Conservation (phyloP, 1,139 yeast genomes). For the Suzukiozyma palmioleophila region DNA sequence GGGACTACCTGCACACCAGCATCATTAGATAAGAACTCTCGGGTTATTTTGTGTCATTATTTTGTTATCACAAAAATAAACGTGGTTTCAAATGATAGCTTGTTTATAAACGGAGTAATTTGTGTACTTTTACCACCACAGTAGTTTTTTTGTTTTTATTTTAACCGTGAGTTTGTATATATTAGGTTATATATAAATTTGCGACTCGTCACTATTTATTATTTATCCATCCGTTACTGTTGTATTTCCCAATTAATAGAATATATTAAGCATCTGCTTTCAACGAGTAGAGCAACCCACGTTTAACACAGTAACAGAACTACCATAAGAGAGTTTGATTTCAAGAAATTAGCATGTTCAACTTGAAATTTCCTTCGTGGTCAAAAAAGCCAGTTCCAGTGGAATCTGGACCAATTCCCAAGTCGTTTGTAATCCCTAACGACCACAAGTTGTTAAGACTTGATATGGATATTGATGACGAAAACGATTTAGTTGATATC, state of each 20-base stretch:
- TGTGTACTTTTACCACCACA: neutral
- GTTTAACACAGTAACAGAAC: too few species aligned
- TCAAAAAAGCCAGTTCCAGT: slow-evolving; percentile 1
- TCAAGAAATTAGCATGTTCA: neutral
- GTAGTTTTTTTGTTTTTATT: neutral
- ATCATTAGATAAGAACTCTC: too few species aligned
- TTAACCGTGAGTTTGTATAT: neutral
- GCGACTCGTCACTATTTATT: too few species aligned
- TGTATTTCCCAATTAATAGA: too few species aligned
- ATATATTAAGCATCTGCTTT: too few species aligned
- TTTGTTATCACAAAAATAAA: slow-evolving; percentile 1
- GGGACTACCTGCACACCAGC: too few species aligned
- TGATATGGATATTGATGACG: slow-evolving; percentile 26
- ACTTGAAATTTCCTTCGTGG: slow-evolving; percentile 1
- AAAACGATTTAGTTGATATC: slow-evolving; percentile 36
- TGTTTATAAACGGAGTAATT: neutral
- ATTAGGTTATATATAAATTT: neutral
- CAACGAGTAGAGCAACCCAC: too few species aligned
- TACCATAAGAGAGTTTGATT: too few species aligned
- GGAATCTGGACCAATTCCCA: slow-evolving; percentile 19
- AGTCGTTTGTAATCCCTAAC: slow-evolving; percentile 26
- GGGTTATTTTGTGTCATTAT: neutral
- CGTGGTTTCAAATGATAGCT: neutral
- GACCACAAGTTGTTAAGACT: slow-evolving; percentile 28
- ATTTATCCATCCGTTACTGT: too few species aligned